Conservation (phyloP, 148 eudicot species). For the Vaccinium macrocarpon region DNA sequence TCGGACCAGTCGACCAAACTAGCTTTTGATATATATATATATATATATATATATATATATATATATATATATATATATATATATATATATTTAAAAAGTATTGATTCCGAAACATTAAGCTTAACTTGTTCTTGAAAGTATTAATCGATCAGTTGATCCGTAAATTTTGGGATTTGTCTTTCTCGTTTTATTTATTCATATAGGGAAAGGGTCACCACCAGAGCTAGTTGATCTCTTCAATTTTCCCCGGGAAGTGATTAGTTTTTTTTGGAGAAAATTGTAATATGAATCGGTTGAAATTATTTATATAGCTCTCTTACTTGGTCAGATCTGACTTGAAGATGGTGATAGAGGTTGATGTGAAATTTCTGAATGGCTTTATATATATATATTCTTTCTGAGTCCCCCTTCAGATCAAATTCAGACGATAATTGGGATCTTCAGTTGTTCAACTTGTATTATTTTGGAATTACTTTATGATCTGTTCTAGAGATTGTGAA, state of each 20-base stretch:
- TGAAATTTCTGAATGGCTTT: neutral
- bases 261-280: neutral
- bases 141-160: neutral
- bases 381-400: no score
- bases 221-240: neutral
- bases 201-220: neutral
- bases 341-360: conserved; percentile 5
- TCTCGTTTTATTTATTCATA: neutral
- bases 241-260: neutral
- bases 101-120: neutral
- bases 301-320: neutral
- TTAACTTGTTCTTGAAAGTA: neutral
- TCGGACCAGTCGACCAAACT: neutral
- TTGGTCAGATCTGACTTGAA: conserved; percentile 5
- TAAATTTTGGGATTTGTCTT: neutral
- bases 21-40: neutral
- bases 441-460: neutral
- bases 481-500: neutral
- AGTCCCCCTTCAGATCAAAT: neutral
- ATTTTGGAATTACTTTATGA: neutral
- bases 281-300: neutral
- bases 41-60: no score
- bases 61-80: no score
- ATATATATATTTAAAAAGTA: no score
- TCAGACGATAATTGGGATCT: neutral